Percentiles rank a stretch among this genome's conserved stretches.
Conservation (phyloP, 208 protist species). For the Acanthamoeba royreba region DNA sequence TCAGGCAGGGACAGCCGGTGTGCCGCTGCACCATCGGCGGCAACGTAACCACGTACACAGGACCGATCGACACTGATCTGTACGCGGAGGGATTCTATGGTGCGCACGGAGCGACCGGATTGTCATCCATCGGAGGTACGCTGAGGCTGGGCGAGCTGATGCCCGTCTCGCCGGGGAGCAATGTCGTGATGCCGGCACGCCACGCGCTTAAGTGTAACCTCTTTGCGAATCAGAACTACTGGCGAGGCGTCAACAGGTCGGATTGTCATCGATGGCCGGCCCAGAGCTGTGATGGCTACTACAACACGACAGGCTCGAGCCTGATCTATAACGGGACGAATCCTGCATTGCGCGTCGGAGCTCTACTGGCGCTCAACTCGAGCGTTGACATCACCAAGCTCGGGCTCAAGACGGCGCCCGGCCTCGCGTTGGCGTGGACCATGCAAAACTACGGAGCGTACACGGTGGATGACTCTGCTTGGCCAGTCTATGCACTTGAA, state of each 20-base stretch:
- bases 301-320: background rate
- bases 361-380: background rate
- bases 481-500: background rate
- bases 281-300: background rate
- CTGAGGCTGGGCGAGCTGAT: background rate
- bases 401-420: background rate
- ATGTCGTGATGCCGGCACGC: background rate
- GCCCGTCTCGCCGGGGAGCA: background rate
- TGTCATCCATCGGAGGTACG: conserved; percentile 33
- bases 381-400: conserved; percentile 8
- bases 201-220: conserved; percentile 38
- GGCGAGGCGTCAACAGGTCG: background rate
- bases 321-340: background rate
- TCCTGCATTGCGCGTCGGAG: background rate
- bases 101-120: background rate
- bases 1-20: conserved; percentile 4
- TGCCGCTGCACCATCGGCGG: background rate
- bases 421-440: background rate
- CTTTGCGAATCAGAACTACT: conserved; percentile 18
- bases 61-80: background rate
- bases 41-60: background rate
- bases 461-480: conserved; percentile 23
- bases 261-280: conserved; percentile 5
- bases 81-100: background rate
- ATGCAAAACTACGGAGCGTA: conserved; percentile 35